Percentiles rank a stretch among this genome's conserved stretches.
Evolutionary conservation across 345 rosid species (phyloP).

Genomic region (Durio zibethinus): DNA sequence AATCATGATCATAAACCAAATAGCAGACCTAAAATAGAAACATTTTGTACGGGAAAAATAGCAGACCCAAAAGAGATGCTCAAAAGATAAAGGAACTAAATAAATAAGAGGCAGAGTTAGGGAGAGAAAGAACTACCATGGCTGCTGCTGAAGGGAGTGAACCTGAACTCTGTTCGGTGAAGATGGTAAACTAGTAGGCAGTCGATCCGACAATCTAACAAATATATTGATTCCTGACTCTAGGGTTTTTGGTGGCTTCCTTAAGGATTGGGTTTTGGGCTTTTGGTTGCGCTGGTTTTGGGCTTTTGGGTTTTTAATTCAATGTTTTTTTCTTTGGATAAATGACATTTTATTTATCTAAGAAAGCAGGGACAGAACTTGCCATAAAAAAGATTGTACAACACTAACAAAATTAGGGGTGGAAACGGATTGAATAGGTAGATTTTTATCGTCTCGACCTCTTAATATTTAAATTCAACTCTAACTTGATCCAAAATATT

Average conservation of each 20-base stretch:
- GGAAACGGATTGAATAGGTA: too few relatives aligned
- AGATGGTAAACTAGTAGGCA: neutral
- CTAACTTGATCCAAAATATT: too few relatives aligned
- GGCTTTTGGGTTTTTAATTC: too few relatives aligned
- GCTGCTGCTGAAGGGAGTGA: neutral
- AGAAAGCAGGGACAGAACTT: too few relatives aligned
- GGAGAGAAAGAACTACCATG: neutral
- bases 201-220: neutral
- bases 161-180: neutral
- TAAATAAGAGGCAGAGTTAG: neutral
- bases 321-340: too few relatives aligned
- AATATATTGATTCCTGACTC: neutral
- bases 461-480: too few relatives aligned
- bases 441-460: too few relatives aligned
- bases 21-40: neutral
- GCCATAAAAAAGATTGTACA: too few relatives aligned
- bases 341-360: too few relatives aligned
- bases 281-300: too few relatives aligned
- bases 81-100: neutral
- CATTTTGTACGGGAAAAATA: too few relatives aligned
- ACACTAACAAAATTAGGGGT: too few relatives aligned
- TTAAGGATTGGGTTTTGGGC: neutral
- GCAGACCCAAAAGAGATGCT: neutral
- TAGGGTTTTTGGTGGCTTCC: neutral
- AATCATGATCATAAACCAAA: neutral